A percentile compares a stretch with the other conserved stretches of the same genome.
These are phyloP conservation scores for Spathaspora arborariae DNA, from an alignment of 805 yeast species.

Conservation along the genomic window DNA sequence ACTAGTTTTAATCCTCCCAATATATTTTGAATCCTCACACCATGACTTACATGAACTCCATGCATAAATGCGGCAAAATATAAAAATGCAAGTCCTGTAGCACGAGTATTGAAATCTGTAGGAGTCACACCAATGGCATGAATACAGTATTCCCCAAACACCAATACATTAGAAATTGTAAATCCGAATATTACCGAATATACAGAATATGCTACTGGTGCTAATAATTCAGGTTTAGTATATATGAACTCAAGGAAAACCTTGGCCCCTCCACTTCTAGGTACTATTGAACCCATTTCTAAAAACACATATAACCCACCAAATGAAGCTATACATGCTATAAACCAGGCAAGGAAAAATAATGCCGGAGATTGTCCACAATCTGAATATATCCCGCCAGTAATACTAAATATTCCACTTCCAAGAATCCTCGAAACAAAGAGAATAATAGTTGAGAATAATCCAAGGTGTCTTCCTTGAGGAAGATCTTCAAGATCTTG, in stretches of 20 bases:
- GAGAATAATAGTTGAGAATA: constrained; percentile 59
- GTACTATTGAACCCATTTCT: constrained; percentile 68
- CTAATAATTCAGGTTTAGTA: constrained; percentile 53
- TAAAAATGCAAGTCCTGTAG: constrained; percentile 27
- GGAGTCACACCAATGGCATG: constrained; percentile 42
- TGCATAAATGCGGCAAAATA: constrained; percentile 41
- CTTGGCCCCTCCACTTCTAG: constrained; percentile 74
- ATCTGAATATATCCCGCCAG: constrained; percentile 61
- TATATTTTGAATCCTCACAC: constrained; percentile 57
- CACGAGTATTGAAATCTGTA: constrained; percentile 30
- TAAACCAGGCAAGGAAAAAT: constrained; percentile 59
- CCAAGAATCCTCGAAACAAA: constrained; percentile 71
- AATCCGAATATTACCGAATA: constrained; percentile 54
- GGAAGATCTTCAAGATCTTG: constrained; percentile 51
- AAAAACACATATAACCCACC: constrained; percentile 64
- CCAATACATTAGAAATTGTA: constrained; percentile 50
- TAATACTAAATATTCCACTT: constrained; percentile 73
- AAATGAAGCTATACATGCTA: constrained; percentile 60
- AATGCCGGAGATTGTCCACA: constrained; percentile 64
- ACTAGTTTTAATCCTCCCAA: constrained; percentile 59
- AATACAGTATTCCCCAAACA: constrained; percentile 58
- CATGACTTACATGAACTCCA: constrained; percentile 56
- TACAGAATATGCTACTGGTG: constrained; percentile 47
- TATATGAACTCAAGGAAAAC: constrained; percentile 68
- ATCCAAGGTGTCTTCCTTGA: constrained; percentile 72